A percentile compares a stretch with the other conserved stretches of the same genome.
Evolutionary conservation across 2,329 filamentous ascomycete genomes (phyloP).

Genomic region (Colletotrichum kahawae): DNA sequence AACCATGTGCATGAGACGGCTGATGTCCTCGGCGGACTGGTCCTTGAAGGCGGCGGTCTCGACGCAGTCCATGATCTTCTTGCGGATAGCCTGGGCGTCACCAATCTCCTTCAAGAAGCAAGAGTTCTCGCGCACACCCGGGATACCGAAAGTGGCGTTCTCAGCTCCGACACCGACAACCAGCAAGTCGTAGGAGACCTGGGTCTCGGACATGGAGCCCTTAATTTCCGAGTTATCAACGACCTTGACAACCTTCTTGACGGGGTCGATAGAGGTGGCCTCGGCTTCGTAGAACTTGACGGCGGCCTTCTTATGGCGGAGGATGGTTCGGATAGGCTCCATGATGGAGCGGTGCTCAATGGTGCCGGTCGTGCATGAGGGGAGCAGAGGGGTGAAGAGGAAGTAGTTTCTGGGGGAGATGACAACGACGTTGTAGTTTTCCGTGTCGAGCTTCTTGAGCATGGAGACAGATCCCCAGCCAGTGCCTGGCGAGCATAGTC

Average conservation of each 20-base stretch:
- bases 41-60: conserved; percentile 99
- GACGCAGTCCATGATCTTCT: conserved; percentile 99
- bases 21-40: conserved; percentile 84
- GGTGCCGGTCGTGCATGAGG: conserved; percentile 95
- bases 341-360: conserved; percentile 99
- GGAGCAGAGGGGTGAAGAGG: conserved; percentile 96
- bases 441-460: conserved; percentile 97
- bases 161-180: conserved; percentile 97
- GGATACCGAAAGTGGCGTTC: conserved; percentile 98
- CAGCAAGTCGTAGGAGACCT: conserved; percentile 97
- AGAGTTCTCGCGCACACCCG: conserved; percentile 91
- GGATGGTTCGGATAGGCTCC: conserved; percentile 96
- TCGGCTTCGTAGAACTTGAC: conserved; percentile 99
- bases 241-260: conserved; percentile 87
- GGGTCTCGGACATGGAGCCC: conserved; percentile 79
- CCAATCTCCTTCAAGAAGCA: conserved; percentile 99
- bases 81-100: conserved; percentile 95
- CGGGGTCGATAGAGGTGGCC: conserved; percentile 91
- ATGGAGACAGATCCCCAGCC: conserved; percentile 96
- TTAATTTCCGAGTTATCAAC: conserved; percentile 93
- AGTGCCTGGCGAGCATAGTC: conserved; percentile 66
- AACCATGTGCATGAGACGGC: conserved; percentile 97
- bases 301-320: conserved; percentile 90
- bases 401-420: conserved; percentile 99
- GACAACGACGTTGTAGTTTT: conserved; percentile 98